Base-by-base conservation (phyloP, 257 asterid genomes). In the Apocynum venetum region DNA sequence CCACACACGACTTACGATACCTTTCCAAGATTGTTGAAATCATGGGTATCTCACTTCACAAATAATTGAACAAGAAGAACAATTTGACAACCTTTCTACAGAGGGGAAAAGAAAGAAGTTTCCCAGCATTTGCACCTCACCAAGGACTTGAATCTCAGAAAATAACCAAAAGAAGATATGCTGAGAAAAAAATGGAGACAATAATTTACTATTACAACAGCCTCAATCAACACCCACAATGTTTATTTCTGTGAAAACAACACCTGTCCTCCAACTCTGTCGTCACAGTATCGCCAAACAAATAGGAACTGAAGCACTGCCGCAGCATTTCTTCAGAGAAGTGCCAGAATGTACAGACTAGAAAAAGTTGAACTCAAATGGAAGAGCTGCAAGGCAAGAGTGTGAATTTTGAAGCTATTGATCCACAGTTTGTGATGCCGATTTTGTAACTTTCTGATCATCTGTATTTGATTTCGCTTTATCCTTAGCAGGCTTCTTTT, bases 401-500 rank as follows among this genome's bases (percentile, higher is more conserved):
- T 64, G 70, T 35, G 76, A 68, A 75, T 70, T 70, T 72, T 20
- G 60, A 79, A 71, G 81, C 87, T 86, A 83, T 71, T 65, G 60
- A 72, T 76, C 91, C 48, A 75, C 73, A n/a, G 76, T 68, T 67
- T 77, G 85, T 52, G 80, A 72, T 68, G 83, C 74, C 43, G 63
- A 59, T 78, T 80, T 84, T 73, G 90, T 78, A 70, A 88, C 75
- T 79, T 86, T 84, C 13, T 76, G 78, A 78, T 78, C 90, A 77
- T 71, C 75, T 55, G 83, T 88, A 44, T 85, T 85, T 74, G 41
- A 41, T 74, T 81, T 86, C 53, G 79, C 66, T 80, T 75, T 89
- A 71, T 88, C 91, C 86, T 89, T 87, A 70, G 69, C 79, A 15
- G 85, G 84, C 83, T 84, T 89, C 82, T 85, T 89, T 38, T 81